Evolutionary conservation across 2,329 filamentous ascomycete species (phyloP).

Genomic region (Magnaporthiopsis poae): DNA sequence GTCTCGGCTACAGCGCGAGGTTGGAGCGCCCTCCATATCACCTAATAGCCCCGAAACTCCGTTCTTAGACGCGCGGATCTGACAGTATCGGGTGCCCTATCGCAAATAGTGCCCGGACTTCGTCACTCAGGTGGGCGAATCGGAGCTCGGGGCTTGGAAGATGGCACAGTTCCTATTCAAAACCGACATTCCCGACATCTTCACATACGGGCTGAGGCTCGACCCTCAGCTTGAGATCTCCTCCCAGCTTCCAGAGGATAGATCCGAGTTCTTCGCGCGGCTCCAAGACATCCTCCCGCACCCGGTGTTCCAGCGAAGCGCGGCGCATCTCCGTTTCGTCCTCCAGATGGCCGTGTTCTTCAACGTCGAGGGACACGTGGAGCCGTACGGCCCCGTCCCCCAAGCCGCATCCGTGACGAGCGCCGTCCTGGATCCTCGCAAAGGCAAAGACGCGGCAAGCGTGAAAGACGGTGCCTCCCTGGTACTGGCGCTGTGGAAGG

Average conservation of each 20-base stretch:
- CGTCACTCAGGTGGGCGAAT: too few relatives aligned
- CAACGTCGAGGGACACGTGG: neutral
- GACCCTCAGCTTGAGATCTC: neutral
- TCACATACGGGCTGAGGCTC: conserved; percentile 4
- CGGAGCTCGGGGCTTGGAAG: neutral
- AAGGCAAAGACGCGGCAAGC: neutral
- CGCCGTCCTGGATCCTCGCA: neutral
- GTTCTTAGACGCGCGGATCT: too few relatives aligned
- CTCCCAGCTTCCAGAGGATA: neutral
- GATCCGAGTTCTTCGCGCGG: neutral
- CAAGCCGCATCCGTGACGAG: neutral
- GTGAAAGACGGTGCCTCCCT: neutral
- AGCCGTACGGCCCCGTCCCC: conserved; percentile 4
- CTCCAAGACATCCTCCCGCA: neutral
- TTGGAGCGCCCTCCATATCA: neutral
- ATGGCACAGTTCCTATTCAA: neutral
- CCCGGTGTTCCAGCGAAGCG: neutral
- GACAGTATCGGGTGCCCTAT: too few relatives aligned
- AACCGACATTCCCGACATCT: neutral
- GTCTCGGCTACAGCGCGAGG: neutral
- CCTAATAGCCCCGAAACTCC: too few relatives aligned
- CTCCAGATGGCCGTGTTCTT: neutral
- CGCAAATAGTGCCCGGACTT: too few relatives aligned
- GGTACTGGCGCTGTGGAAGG: conserved; percentile 4
- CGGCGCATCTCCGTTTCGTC: neutral